Evolutionary conservation across 2,329 filamentous ascomycete species (phyloP).

Genomic region (Clarireedia monteithiana): DNA sequence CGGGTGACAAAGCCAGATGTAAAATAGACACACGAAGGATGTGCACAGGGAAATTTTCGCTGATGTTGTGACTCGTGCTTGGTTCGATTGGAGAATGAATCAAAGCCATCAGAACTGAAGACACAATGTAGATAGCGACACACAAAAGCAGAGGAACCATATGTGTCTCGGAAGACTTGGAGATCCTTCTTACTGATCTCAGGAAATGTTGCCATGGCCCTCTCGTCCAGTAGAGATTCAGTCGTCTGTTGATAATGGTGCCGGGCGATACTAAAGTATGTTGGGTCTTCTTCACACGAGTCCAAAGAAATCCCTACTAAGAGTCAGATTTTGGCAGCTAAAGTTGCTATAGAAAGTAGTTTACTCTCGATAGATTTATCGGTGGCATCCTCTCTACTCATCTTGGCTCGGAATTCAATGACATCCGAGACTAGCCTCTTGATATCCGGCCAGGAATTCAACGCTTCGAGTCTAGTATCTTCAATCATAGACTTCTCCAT

Average conservation of each 20-base stretch:
- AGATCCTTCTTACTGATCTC: neutral
- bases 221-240: conserved; percentile 2
- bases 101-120: conserved; percentile 4
- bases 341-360: neutral
- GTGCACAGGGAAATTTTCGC: neutral
- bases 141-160: conserved; percentile 3
- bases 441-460: conserved; percentile 4
- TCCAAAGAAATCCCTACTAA: neutral
- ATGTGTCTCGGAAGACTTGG: neutral
- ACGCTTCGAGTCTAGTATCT: neutral
- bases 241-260: conserved; percentile 1
- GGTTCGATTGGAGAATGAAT: neutral
- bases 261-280: conserved; percentile 4
- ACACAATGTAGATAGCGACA: conserved; percentile 5
- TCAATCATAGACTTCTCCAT: neutral
- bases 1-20: neutral
- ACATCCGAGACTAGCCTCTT: conserved; percentile 4
- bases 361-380: neutral
- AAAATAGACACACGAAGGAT: conserved; percentile 6
- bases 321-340: neutral
- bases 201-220: neutral
- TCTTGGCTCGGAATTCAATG: neutral
- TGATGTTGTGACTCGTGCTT: conserved; percentile 9
- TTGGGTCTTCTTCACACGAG: conserved; percentile 3
- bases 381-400: neutral